A percentile compares a stretch with the other conserved stretches of the same genome.
Conservation (phyloP, 805 yeast species). For the Saccharomycopsis microspora region DNA sequence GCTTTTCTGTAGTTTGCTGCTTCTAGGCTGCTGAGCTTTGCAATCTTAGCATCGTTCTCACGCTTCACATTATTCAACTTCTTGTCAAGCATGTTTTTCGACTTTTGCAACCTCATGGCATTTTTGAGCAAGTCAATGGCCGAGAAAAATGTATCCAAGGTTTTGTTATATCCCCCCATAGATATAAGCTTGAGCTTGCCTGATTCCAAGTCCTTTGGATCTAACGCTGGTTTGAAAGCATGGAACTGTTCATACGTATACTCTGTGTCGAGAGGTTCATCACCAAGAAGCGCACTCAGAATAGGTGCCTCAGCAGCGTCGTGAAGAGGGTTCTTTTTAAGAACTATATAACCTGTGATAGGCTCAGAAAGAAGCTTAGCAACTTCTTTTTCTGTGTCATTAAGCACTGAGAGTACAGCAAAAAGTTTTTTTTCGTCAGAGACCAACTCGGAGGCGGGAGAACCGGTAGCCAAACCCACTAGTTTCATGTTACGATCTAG, state of each 20-base stretch:
- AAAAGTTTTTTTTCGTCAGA: conserved; percentile 23
- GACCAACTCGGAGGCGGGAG: conserved; percentile 24
- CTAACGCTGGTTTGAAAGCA: conserved; percentile 47
- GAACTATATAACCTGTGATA: conserved; percentile 49
- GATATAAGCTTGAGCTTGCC: conserved; percentile 27
- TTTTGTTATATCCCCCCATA: conserved; percentile 60
- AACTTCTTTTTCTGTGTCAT: conserved; percentile 35
- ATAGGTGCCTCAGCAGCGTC: conserved; percentile 27
- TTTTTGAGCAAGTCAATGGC: conserved; percentile 74
- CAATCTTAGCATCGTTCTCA: conserved; percentile 63
- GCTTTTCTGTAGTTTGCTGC: conserved; percentile 57
- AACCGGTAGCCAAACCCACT: conserved; percentile 35
- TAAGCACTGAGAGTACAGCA: conserved; percentile 31
- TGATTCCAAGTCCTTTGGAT: conserved; percentile 20
- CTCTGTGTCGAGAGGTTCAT: conserved; percentile 29
- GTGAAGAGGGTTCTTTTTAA: conserved; percentile 44
- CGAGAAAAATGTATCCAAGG: conserved; percentile 78
- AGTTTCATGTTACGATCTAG: conserved; percentile 45
- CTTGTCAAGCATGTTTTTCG: conserved; percentile 63
- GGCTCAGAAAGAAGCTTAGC: conserved; percentile 25
- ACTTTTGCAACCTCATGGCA: conserved; percentile 63
- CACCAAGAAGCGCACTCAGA: conserved; percentile 11
- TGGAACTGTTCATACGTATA: conserved; percentile 54
- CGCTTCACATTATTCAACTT: conserved; percentile 62
- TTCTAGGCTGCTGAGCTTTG: conserved; percentile 53